phyloP scores from a whole-genome alignment of 257 asterid species.

The Fraxinus excelsior region DNA sequence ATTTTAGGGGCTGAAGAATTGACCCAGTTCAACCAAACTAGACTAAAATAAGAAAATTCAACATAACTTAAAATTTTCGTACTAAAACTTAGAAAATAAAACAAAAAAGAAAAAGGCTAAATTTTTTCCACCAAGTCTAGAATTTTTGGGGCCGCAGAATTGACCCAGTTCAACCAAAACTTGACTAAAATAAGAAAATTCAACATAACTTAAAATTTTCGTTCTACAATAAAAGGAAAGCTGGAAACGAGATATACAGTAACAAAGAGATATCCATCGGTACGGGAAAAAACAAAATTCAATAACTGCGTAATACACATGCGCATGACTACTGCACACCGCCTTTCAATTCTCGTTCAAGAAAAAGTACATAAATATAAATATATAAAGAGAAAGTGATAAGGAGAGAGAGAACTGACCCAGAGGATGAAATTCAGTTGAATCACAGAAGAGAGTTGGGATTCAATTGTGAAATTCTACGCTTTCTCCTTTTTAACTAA shows the following conservation, averaged over 20 bases:
- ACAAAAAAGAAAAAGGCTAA: background rate
- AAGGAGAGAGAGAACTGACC: conserved; percentile 8
- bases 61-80: conserved; percentile 1
- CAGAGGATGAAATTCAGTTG: conserved; percentile 11
- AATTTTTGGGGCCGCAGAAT: background rate
- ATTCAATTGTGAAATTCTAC: too few relatives aligned
- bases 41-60: background rate
- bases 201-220: background rate
- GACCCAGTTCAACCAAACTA: conserved; percentile 8
- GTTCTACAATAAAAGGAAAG: background rate
- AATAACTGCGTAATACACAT: background rate
- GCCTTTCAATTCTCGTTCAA: background rate
- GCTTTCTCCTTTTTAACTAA: background rate
- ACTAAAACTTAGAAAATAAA: conserved; percentile 4
- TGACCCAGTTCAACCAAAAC: conserved; percentile 11
- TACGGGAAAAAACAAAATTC: conserved; percentile 11
- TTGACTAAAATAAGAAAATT: background rate
- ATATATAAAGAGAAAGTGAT: background rate
- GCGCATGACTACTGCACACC: background rate
- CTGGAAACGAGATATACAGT: background rate
- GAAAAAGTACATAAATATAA: background rate
- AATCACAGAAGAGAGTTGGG: background rate
- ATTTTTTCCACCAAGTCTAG: conserved; percentile 7
- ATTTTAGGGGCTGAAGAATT: conserved; percentile 1
- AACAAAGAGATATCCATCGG: conserved; percentile 8